Evolutionary conservation across 495 filamentous ascomycete genomes (phyloP).

Genomic region (Lepidopterella palustris): DNA sequence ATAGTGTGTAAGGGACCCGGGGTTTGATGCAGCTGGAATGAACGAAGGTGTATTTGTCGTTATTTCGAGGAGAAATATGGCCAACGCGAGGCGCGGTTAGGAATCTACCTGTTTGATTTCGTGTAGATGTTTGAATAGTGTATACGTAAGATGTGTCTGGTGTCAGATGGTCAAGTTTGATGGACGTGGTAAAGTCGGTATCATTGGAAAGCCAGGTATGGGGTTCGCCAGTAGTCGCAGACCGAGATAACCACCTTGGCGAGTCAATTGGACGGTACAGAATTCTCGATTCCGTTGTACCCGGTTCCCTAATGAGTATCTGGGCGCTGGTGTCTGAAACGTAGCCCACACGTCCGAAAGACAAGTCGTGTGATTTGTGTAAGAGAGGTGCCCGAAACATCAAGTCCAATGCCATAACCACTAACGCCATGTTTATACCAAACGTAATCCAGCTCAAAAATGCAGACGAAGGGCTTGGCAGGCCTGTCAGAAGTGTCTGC

Average conservation of each 20-base stretch:
- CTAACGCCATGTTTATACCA: slow-evolving; percentile 59
- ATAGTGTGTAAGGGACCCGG: slow-evolving; percentile 77
- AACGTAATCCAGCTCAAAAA: slow-evolving; percentile 58
- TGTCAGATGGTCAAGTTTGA: slow-evolving; percentile 51
- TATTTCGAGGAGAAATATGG: slow-evolving; percentile 41
- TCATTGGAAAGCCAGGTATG: slow-evolving; percentile 58
- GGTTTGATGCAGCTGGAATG: slow-evolving; percentile 88
- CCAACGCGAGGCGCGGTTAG: slow-evolving; percentile 64
- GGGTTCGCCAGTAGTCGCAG: slow-evolving; percentile 41
- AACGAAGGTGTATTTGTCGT: slow-evolving; percentile 70
- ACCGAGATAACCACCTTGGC: slow-evolving; percentile 30
- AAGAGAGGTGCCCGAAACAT: slow-evolving; percentile 61
- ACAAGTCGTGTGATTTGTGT: slow-evolving; percentile 64
- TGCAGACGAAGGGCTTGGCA: slow-evolving; percentile 60
- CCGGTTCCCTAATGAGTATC: slow-evolving; percentile 76
- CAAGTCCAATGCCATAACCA: slow-evolving; percentile 64
- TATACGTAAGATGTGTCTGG: slow-evolving; percentile 70
- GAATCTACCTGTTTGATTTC: slow-evolving; percentile 67
- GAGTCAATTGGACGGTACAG: slow-evolving; percentile 47
- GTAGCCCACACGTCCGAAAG: slow-evolving; percentile 79
- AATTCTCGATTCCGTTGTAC: slow-evolving; percentile 60
- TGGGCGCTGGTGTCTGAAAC: slow-evolving; percentile 75
- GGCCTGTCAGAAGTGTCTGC: slow-evolving; percentile 65
- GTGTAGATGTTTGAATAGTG: slow-evolving; percentile 57
- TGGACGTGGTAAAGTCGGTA: slow-evolving; percentile 71